phyloP scores from a whole-genome alignment of 768 basidiomycete genomes.

The Phaffia australis region DNA sequence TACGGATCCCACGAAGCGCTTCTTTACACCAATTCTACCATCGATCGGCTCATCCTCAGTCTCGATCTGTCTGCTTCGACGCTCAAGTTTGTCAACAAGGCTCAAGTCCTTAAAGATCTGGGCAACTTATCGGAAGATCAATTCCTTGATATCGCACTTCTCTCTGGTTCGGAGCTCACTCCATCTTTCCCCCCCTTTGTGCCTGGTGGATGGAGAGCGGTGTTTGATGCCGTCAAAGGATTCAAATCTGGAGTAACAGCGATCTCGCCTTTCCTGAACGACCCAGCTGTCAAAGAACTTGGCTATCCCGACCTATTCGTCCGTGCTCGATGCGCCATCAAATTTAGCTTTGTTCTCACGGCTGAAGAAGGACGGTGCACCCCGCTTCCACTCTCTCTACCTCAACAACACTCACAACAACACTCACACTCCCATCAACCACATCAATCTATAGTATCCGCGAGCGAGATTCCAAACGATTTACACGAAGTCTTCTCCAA shows the following conservation, averaged over 20 bases:
- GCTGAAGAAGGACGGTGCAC: slow-evolving; percentile 50
- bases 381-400: slow-evolving; percentile 45
- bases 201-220: slow-evolving; percentile 31
- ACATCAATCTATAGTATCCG: slow-evolving; percentile 44
- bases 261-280: slow-evolving; percentile 34
- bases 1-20: slow-evolving; percentile 83
- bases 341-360: slow-evolving; percentile 77
- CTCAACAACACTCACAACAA: slow-evolving; percentile 46
- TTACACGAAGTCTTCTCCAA: slow-evolving; percentile 90
- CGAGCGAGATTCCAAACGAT: slow-evolving; percentile 79
- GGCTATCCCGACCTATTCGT: slow-evolving; percentile 79
- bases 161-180: slow-evolving; percentile 71
- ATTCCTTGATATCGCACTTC: slow-evolving; percentile 84
- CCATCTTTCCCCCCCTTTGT: slow-evolving; percentile 43
- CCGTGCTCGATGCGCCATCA: slow-evolving; percentile 80
- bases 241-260: slow-evolving; percentile 62
- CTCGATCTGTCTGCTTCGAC: slow-evolving; percentile 58
- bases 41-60: slow-evolving; percentile 81
- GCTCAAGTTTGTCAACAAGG: slow-evolving; percentile 66
- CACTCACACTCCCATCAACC: slow-evolving; percentile 36
- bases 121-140: slow-evolving; percentile 64
- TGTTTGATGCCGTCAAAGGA: slow-evolving; percentile 53
- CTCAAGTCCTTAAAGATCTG: slow-evolving; percentile 55
- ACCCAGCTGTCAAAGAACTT: slow-evolving; percentile 66
- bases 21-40: slow-evolving; percentile 54